Evolutionary conservation across 106 monocot genomes (phyloP).

Genomic region (Posidonia australis): DNA sequence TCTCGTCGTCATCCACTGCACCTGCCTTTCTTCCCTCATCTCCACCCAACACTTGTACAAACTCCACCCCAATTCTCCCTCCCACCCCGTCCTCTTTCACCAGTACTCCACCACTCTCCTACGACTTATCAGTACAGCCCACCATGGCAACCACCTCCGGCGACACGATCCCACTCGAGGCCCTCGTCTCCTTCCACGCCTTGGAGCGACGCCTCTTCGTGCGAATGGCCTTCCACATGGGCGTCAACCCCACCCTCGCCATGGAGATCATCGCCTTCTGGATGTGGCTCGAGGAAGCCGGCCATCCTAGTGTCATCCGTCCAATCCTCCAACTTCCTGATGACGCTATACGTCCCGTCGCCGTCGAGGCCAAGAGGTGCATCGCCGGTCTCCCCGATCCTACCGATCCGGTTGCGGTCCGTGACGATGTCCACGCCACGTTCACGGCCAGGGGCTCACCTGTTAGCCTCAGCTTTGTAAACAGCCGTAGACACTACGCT

Average conservation of each 20-base stretch:
- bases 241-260: slow-evolving; percentile 15
- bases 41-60: too few relatives aligned
- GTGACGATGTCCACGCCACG: not conserved
- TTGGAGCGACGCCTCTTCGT: slow-evolving; percentile 31
- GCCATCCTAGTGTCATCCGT: slow-evolving; percentile 14
- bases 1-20: too few relatives aligned
- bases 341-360: not conserved
- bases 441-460: not conserved
- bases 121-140: too few relatives aligned
- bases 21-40: too few relatives aligned
- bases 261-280: slow-evolving; percentile 62
- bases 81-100: too few relatives aligned
- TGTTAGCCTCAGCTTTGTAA: slow-evolving; percentile 29
- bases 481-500: slow-evolving; percentile 13
- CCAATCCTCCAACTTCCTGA: slow-evolving; percentile 8
- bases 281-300: slow-evolving; percentile 43
- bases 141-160: not conserved
- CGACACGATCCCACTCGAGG: slow-evolving; percentile 2
- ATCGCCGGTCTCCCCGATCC: slow-evolving; percentile 11
- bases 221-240: slow-evolving; percentile 28
- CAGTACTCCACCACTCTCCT: too few relatives aligned
- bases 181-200: slow-evolving; percentile 22
- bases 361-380: slow-evolving; percentile 14
- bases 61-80: too few relatives aligned
- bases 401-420: not conserved